Base-by-base conservation (phyloP, 768 basidiomycete genomes). In the Mycena belliarum region DNA sequence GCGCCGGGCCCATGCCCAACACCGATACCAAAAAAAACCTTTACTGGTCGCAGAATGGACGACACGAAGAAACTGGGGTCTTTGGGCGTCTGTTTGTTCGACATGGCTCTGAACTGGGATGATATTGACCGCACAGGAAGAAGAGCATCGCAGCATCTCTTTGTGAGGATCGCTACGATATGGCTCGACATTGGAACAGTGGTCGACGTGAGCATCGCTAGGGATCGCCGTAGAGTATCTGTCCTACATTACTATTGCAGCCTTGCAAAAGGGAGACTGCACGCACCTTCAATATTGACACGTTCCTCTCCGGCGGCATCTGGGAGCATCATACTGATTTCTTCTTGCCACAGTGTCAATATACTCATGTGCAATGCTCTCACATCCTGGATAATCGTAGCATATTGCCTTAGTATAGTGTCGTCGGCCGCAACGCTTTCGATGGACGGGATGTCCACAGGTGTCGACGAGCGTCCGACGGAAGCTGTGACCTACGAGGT, bases 61-160 rank as follows among this genome's bases (percentile, higher is more conserved):
- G 84, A 75, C 3, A 98, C 84, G 66, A 96, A 98, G 69, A 92
- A 88, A 67, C 94, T 97, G 23, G 93, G 85, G 67, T 91, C 91
- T 15, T 79, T 82, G 1, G 92, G 87, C 59, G 77, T 74, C 5
- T 84, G 83, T 68, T 87, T 87, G 70, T 82, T 85, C 49, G 89
- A 82, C 86, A 88, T 87, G 16, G 91, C 91, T 50, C 95, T 82
- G 65, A 95, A 91, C 65, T 98, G 95, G 0, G 90, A 88, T 1
- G 93, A 93, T 66, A 98, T 91, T 0, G 91, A 89, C 46, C 91
- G 83, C 56, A 98, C 91, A 15, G 89, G 86, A 28, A 88, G 82
- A 42, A 98, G 81, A 9, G 87, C 85, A 62, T 97, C 95, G 59
- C 86, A 88, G 63, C 90, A 93, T n/a, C 93, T 85, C 58, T 83